A percentile compares a stretch with the other conserved stretches of the same genome.
Conservation (phyloP, 352 stramenopile species). For the Phytophthora europaea region DNA sequence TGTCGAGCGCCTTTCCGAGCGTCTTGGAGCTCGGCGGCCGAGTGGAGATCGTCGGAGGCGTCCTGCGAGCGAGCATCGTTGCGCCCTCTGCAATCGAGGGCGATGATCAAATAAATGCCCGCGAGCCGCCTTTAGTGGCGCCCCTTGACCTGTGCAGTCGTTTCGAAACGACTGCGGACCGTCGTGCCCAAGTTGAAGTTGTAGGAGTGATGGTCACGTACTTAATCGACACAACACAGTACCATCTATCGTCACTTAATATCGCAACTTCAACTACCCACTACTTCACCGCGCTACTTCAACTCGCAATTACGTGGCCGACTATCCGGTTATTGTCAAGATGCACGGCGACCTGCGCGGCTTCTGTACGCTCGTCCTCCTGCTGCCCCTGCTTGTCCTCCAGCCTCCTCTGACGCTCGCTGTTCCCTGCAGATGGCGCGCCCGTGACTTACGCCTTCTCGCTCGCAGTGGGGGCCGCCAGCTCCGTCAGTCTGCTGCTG, state of each 20-base stretch:
- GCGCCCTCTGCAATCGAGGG: constrained; percentile 18
- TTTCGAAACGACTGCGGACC: constrained; percentile 24
- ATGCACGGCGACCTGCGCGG: constrained; percentile 85
- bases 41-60: constrained; percentile 27
- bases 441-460: constrained; percentile 85
- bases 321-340: constrained; percentile 3
- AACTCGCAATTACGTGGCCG: constrained; percentile 27
- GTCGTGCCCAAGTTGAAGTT: too few relatives aligned
- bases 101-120: constrained; percentile 17
- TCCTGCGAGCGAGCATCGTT: constrained; percentile 31
- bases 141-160: constrained; percentile 18
- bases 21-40: constrained; percentile 30
- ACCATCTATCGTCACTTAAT: not conserved
- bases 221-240: too few relatives aligned
- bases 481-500: constrained; percentile 73
- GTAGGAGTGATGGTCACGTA: too few relatives aligned
- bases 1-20: constrained; percentile 29
- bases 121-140: not conserved
- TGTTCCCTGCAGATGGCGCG: constrained; percentile 61
- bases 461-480: constrained; percentile 71
- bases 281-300: not conserved
- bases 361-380: constrained; percentile 70
- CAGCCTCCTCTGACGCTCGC: not conserved
- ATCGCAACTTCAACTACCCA: not conserved
- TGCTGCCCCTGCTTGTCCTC: constrained; percentile 25